Evolutionary conservation across 129 eudicot species (phyloP).

Genomic region (Tagetes erecta): DNA sequence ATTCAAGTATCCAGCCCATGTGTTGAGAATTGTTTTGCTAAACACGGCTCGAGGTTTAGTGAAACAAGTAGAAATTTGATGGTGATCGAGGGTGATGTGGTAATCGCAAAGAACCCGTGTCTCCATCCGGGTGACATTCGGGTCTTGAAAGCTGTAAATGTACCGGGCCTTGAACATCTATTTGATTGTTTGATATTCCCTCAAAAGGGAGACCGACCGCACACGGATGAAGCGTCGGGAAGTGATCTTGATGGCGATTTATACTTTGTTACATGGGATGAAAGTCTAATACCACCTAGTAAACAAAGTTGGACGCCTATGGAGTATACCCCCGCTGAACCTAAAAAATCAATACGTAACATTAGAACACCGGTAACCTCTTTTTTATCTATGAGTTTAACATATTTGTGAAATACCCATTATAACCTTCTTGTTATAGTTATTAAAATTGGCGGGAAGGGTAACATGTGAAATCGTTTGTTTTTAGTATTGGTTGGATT

Average conservation of each 20-base stretch:
- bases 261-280: conserved; percentile 20
- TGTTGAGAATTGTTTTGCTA: conserved; percentile 14
- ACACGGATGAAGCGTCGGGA: conserved; percentile 21
- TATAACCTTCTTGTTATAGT: neutral
- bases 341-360: conserved; percentile 2
- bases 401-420: neutral
- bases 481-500: conserved; percentile 1
- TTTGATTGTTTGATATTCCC: conserved; percentile 18
- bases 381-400: neutral
- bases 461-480: neutral
- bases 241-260: conserved; percentile 21
- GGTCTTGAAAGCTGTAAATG: conserved; percentile 9
- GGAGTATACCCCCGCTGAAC: conserved; percentile 21
- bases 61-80: conserved; percentile 11
- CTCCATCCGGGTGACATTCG: conserved; percentile 15
- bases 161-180: conserved; percentile 8
- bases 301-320: conserved; percentile 14
- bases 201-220: conserved; percentile 22
- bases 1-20: conserved; percentile 16
- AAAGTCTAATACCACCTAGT: conserved; percentile 14
- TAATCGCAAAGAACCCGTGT: conserved; percentile 22
- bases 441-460: neutral
- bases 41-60: conserved; percentile 18
- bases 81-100: conserved; percentile 11
- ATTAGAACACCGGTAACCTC: neutral